Conservation (phyloP, 2,329 filamentous ascomycete species). For the Penicillium polonicum region DNA sequence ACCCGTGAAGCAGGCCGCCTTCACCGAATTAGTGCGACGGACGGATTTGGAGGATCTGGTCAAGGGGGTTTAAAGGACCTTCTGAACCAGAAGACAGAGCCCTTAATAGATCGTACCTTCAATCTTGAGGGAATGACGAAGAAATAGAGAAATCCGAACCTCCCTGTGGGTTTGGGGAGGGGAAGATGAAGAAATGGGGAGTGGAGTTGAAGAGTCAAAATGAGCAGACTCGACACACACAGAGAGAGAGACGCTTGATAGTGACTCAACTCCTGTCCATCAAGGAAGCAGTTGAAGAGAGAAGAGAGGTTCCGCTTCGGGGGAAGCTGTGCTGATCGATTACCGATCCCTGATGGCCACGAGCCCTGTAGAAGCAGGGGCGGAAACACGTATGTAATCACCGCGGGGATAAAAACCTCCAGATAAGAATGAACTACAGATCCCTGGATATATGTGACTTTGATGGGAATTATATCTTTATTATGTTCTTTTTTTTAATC, state of each 20-base stretch:
- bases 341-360: conserved; percentile 11
- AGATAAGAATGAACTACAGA: conserved; percentile 7
- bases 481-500: not conserved
- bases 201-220: conserved; percentile 16
- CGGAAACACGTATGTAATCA: conserved; percentile 9
- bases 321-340: conserved; percentile 15
- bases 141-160: conserved; percentile 22
- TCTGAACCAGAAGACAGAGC: not conserved
- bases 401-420: conserved; percentile 1
- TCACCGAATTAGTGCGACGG: conserved; percentile 10
- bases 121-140: conserved; percentile 34
- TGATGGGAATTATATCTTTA: not conserved
- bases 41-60: not conserved
- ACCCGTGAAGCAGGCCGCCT: conserved; percentile 11
- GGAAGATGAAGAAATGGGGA: conserved; percentile 17
- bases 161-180: conserved; percentile 16
- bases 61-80: not conserved
- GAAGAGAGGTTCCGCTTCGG: conserved; percentile 13
- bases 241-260: conserved; percentile 2
- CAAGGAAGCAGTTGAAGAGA: conserved; percentile 18
- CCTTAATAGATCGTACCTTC: conserved; percentile 30
- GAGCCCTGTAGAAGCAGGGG: conserved; percentile 8
- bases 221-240: conserved; percentile 10
- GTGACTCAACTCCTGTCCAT: conserved; percentile 23
- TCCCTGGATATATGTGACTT: conserved; percentile 1